A percentile compares a stretch with the other conserved stretches of the same genome.
Evolutionary conservation across 257 asterid genomes (phyloP).

Genomic region (Jaltomata sinuosa): DNA sequence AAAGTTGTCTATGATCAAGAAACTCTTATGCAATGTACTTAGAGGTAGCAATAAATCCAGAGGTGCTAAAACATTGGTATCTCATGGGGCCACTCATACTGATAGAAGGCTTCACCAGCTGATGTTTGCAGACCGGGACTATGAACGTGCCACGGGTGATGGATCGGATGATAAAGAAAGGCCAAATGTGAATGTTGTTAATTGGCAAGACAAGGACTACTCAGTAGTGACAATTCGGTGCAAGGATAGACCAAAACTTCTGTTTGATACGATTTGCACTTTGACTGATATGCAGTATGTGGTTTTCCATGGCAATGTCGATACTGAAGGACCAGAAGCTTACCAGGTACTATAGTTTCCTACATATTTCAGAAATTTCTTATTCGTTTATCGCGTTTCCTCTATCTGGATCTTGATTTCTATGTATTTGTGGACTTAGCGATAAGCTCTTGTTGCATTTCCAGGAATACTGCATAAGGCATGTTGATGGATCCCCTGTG

Average conservation of each 20-base stretch:
- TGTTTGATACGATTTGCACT: conserved; percentile 81
- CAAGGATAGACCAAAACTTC: conserved; percentile 90
- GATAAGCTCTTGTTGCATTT: conserved; percentile 6
- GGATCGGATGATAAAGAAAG: conserved; percentile 39
- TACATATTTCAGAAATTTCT: not conserved
- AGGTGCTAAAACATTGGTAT: conserved; percentile 74
- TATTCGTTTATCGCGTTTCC: not conserved
- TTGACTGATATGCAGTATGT: conserved; percentile 94
- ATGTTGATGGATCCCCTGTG: conserved; percentile 85
- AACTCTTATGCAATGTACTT: conserved; percentile 64
- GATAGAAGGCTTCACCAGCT: conserved; percentile 92
- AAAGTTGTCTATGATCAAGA: conserved; percentile 48
- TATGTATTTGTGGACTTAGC: not conserved
- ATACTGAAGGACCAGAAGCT: conserved; percentile 75
- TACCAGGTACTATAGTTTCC: conserved; percentile 46
- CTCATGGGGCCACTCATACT: conserved; percentile 56
- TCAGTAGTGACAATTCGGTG: conserved; percentile 79
- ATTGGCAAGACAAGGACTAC: conserved; percentile 89
- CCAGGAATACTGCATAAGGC: conserved; percentile 90
- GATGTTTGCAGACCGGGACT: conserved; percentile 95
- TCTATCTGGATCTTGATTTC: not conserved
- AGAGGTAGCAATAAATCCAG: conserved; percentile 67
- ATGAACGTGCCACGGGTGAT: conserved; percentile 40
- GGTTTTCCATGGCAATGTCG: conserved; percentile 87
- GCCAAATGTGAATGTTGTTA: conserved; percentile 70